Conservation (phyloP, 1,284 basidiomycete genomes). For the Rhodotorula sp. region DNA sequence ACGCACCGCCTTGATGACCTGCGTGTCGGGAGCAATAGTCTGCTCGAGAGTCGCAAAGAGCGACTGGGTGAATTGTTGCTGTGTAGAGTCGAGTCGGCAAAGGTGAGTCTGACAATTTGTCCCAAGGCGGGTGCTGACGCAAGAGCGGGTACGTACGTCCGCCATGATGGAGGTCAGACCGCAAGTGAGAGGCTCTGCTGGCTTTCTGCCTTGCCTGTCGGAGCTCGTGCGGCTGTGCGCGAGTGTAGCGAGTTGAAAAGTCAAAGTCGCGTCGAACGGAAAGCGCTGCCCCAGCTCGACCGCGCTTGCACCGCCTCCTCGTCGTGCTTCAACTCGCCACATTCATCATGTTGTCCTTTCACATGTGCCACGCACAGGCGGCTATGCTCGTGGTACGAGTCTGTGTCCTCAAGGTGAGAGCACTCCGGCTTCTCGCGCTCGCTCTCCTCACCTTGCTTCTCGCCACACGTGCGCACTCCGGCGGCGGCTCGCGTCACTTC, state of each 20-base stretch:
- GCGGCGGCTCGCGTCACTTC: too few species aligned
- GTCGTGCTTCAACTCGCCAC: not conserved
- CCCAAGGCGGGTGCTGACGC: too few species aligned
- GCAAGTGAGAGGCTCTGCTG: not conserved
- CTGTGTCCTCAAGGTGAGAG: too few species aligned
- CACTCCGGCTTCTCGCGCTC: too few species aligned
- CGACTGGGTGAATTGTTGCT: constrained; percentile 58
- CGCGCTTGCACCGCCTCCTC: not conserved
- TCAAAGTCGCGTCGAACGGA: not conserved
- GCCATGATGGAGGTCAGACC: constrained; percentile 14
- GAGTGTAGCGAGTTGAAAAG: not conserved
- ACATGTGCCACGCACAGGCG: too few species aligned
- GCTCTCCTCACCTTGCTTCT: too few species aligned
- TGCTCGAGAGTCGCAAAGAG: constrained; percentile 80
- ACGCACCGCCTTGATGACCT: constrained; percentile 78
- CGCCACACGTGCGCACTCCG: too few species aligned
- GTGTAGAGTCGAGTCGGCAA: not conserved
- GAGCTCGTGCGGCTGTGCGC: not conserved
- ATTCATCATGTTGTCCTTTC: too few species aligned
- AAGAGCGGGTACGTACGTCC: constrained; percentile 12
- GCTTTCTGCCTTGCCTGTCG: not conserved
- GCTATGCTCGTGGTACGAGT: too few species aligned
- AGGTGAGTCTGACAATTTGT: too few species aligned
- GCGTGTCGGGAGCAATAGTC: constrained; percentile 80
- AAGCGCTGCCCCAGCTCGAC: not conserved